These are phyloP conservation scores for Chamaecrista fasciculata DNA, from an alignment of 306 rosid species.

Conservation along the genomic window DNA sequence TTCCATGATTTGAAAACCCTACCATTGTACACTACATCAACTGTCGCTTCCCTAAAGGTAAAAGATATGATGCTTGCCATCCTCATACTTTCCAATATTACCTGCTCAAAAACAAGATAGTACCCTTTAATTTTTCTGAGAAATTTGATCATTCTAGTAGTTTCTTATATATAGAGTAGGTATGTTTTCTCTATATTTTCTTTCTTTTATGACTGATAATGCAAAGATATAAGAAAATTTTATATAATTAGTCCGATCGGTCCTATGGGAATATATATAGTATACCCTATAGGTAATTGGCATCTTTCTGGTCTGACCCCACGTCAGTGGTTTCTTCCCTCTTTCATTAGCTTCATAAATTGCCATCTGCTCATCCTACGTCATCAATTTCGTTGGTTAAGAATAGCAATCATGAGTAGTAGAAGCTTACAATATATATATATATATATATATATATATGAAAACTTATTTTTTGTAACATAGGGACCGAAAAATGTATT, in stretches of 20 bases:
- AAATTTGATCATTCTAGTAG: slow-evolving; percentile 14
- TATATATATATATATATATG: too few relatives aligned
- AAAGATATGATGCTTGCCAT: slow-evolving; percentile 90
- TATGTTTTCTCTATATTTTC: too few relatives aligned
- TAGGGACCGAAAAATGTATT: too few relatives aligned
- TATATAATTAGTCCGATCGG: too few relatives aligned
- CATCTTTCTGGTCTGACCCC: slow-evolving; percentile 78
- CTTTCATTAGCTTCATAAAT: slow-evolving; percentile 53
- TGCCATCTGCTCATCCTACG: slow-evolving; percentile 74
- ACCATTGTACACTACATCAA: slow-evolving; percentile 83
- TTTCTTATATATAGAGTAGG: slow-evolving; percentile 28
- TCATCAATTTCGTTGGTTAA: slow-evolving; percentile 17
- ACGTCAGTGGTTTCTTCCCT: slow-evolving; percentile 60
- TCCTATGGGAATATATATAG: too few relatives aligned
- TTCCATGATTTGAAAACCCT: slow-evolving; percentile 27
- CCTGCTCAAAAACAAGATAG: slow-evolving; percentile 51
- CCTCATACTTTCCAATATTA: slow-evolving; percentile 78
- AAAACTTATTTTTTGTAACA: too few relatives aligned
- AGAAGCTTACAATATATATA: too few relatives aligned
- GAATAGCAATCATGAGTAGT: too few relatives aligned
- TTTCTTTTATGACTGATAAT: too few relatives aligned
- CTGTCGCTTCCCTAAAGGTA: slow-evolving; percentile 81
- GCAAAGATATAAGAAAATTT: too few relatives aligned
- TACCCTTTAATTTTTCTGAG: slow-evolving; percentile 8
- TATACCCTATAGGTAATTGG: slow-evolving; percentile 50